Evolutionary conservation across 495 filamentous ascomycete genomes (phyloP), one percentile per base, ranked within the genome.

Genomic region (Talaromyces nanjingensis): DNA sequence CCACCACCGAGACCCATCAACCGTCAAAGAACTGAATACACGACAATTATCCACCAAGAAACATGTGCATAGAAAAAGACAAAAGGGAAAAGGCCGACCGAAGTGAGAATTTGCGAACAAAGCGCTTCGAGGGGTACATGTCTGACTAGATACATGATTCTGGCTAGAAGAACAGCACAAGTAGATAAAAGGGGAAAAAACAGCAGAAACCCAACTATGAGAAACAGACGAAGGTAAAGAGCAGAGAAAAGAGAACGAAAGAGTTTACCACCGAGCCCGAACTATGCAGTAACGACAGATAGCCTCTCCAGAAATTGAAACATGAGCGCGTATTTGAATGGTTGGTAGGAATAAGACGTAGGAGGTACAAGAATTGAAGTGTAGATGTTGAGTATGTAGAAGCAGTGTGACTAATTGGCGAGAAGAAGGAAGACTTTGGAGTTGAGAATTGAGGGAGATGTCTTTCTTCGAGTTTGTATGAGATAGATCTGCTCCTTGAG

Each of bases 261-360:
- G 42, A 52, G 45, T 11, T 33, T 53, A 39, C 60, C 60, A 54
- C 60, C 60, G 45, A 62, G 60, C 60, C 42, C 45, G 45, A 62
- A 53, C 20, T 47, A 62, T 62, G 60, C 60, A 54, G 60, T 62
- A 62, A 42, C 60, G 60, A 62, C 60, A 62, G 60, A 62, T 54
- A 62, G 47, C 60, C 60, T 61, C 60, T 33, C 60, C 33, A 60
- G 25, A 53, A 62, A 62, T 16, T 54, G 59, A 52, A 62, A 33
- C n/a, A 25, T n/a, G 56, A 18, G 56, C 18, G 29, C 24, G 31
- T 37, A 59, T 33, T 37, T 34, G 49, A 24, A 53, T 53, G 49
- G 2, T 53, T 59, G 27, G 37, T n/a, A 6, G 27, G 24, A 20
- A 29, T 25, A 27, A 18, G 16, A 22, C 8, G 45, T 18, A 49